Evolutionary conservation across 176 grass and related monocot genomes (phyloP), one percentile per base, ranked within the genome.

Genomic region (Avena sativa): DNA sequence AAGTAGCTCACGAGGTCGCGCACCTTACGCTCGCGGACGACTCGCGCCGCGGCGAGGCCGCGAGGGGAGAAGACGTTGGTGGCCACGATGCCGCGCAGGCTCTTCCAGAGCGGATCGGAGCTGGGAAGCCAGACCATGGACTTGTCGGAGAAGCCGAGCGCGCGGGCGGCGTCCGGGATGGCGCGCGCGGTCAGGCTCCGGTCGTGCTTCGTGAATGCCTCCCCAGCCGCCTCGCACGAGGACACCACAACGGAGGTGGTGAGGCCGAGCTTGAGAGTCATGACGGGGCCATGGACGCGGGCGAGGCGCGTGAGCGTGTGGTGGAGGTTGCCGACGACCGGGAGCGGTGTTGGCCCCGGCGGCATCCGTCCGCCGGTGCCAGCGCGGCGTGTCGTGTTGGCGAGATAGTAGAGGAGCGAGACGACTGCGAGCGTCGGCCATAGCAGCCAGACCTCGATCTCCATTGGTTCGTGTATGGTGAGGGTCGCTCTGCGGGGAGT

Each of bases 101-200:
- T 71, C 47, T 69, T 88, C 86, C 90, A 86, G 4, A 74, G 40
- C 56, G 74, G 76, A 6, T 66, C 60, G 9, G 28, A 47, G 66
- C 77, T 83, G 7, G 86, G 82, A 12, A 83, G 82, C 51, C 76
- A 89, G 2, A 86, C 21, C 3, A 86, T 28, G 56, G 83, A 88
- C 20, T 0, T 8, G n/a, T 82, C 62, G 77, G 34, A 2, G n/a
- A 83, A 53, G 51, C 47, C 56, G 5, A 40, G 56, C 21, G 78
- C 70, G 4, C 28, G 48, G 30, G 71, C 10, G 12, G 82, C 11
- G 51, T 92, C 76, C 6, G 86, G 90, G 49, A 80, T 2, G 17
- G 43, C 3, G 48, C 81, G 89, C 51, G 38, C 71, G 61, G 79
- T n/a, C 80, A 91, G 61, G 20, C 79, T 67, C 0, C 55, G 34